Base-by-base conservation (phyloP, 805 yeast genomes). In the Spathaspora girioi region DNA sequence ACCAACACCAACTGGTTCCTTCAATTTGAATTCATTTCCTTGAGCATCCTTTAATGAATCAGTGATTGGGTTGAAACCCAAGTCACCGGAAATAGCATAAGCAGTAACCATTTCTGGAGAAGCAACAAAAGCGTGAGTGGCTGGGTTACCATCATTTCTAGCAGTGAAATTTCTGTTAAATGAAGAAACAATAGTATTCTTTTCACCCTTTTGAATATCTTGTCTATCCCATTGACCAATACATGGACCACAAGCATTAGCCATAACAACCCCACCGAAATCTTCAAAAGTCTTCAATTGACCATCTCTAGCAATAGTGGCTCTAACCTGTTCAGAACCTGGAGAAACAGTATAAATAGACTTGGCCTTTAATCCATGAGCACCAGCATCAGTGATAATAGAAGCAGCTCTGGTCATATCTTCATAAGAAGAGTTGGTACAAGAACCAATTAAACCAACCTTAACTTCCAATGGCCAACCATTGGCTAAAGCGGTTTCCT, bases 201-300 rank as follows among this genome's bases (percentile, higher is more conserved):
- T 87, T 73, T 89, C 96, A 70, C 92, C 94, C 81, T 89, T 90
- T 79, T 89, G 84, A 71, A 89, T 83, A 70, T 89, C 92, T 66
- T 80, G 87, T 76, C 98, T 87, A 73, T 92, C 97, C 98, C 98
- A 93, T 80, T 93, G 97, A 67, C 98, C 98, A 68, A 92, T 92
- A 82, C 98, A 92, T 68, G 98, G 98, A 67, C 98, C 98, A 81
- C 98, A 93, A 53, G 98, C 98, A 69, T 93, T 93, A 55, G 98
- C 97, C 68, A 93, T 79, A 50, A 93, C 97, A 55, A 86, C 81
- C 70, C 96, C 98, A 62, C 97, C 97, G 64, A 87, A 88, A 65
- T 89, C 90, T 67, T 86, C 84, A 74, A 93, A 91, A 60, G 94
- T 87, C 61, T 86, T 78, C 61, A 93, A 83, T 71, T 88, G 86